Conservation (phyloP, 2,329 filamentous ascomycete species). For the Verticillium zaregamsianum region DNA sequence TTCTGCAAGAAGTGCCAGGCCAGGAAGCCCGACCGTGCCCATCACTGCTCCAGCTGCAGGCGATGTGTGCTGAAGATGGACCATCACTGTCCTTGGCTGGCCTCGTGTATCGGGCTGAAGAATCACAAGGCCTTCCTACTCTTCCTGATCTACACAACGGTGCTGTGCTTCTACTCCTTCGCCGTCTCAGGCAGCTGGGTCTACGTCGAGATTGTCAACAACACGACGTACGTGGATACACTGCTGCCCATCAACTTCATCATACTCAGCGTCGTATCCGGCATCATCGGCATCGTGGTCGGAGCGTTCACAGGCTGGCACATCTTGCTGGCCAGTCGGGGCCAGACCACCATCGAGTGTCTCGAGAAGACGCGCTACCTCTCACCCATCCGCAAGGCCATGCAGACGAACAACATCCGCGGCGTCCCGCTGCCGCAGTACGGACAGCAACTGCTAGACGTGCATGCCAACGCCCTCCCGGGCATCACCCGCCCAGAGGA, state of each 20-base stretch:
- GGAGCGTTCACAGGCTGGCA: slow-evolving; percentile 92
- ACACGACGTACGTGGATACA: slow-evolving; percentile 67
- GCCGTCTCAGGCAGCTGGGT: slow-evolving; percentile 76
- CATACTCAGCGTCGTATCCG: slow-evolving; percentile 77
- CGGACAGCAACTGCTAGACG: slow-evolving; percentile 72
- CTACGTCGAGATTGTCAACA: slow-evolving; percentile 73
- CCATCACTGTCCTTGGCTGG: slow-evolving; percentile 97
- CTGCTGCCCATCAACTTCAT: slow-evolving; percentile 89
- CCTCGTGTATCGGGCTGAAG: slow-evolving; percentile 86
- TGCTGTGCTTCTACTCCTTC: slow-evolving; percentile 83
- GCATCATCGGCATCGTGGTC: slow-evolving; percentile 87
- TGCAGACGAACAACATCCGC: slow-evolving; percentile 56
- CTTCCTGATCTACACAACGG: slow-evolving; percentile 82
- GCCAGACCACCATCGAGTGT: slow-evolving; percentile 93
- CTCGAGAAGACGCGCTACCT: slow-evolving; percentile 94
- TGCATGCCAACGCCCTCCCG: slow-evolving; percentile 76
- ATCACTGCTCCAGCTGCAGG: slow-evolving; percentile 94
- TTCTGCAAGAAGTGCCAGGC: slow-evolving; percentile 98
- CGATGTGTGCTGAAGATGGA: slow-evolving; percentile 99
- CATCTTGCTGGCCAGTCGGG: slow-evolving; percentile 70
- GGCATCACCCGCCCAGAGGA: slow-evolving; percentile 79
- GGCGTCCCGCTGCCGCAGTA: slow-evolving; percentile 52
- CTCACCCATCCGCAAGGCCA: slow-evolving; percentile 67
- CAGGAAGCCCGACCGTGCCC: slow-evolving; percentile 89
- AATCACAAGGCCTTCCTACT: slow-evolving; percentile 96